Percentiles rank a stretch among this genome's conserved stretches.
These are phyloP conservation scores for Misopates orontium DNA, from an alignment of 257 asterid species.

Conservation along the genomic window DNA sequence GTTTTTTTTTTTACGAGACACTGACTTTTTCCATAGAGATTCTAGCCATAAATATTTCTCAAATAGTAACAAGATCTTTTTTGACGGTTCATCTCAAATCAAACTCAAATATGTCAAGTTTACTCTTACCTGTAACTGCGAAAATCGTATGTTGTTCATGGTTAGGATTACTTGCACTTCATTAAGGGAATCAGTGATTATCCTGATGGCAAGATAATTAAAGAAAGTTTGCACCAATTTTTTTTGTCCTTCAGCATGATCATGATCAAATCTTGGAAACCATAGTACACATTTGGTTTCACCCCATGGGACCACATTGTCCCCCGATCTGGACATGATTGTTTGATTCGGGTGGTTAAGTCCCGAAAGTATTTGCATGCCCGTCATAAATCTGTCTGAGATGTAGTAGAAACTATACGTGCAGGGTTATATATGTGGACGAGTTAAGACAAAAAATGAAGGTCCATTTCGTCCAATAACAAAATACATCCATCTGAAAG, in stretches of 20 bases:
- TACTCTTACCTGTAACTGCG: slow-evolving; percentile 66
- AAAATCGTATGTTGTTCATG: slow-evolving; percentile 78
- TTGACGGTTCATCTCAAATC: neutral
- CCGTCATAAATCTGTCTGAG: slow-evolving; percentile 44
- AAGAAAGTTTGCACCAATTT: slow-evolving; percentile 48
- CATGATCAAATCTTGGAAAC: slow-evolving; percentile 70
- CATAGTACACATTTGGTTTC: slow-evolving; percentile 71
- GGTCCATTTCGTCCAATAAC: slow-evolving; percentile 64
- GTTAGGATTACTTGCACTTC: slow-evolving; percentile 62
- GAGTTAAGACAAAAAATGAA: slow-evolving; percentile 60
- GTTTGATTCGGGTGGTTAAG: slow-evolving; percentile 66
- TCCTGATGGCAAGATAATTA: slow-evolving; percentile 66
- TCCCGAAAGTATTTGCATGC: slow-evolving; percentile 57
- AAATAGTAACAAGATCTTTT: neutral
- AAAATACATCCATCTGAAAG: slow-evolving; percentile 51
- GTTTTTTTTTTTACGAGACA: too few relatives aligned
- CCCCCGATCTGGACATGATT: slow-evolving; percentile 48
- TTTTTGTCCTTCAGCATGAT: slow-evolving; percentile 45
- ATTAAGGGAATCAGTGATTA: slow-evolving; percentile 56
- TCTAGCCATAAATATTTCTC: neutral
- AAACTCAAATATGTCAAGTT: neutral
- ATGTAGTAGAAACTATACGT: slow-evolving; percentile 58
- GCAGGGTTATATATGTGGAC: slow-evolving; percentile 49
- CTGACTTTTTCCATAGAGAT: neutral
- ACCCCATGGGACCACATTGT: slow-evolving; percentile 55